Conservation (phyloP, 2,329 filamentous ascomycete species). For the Aureobasidium sp. region DNA sequence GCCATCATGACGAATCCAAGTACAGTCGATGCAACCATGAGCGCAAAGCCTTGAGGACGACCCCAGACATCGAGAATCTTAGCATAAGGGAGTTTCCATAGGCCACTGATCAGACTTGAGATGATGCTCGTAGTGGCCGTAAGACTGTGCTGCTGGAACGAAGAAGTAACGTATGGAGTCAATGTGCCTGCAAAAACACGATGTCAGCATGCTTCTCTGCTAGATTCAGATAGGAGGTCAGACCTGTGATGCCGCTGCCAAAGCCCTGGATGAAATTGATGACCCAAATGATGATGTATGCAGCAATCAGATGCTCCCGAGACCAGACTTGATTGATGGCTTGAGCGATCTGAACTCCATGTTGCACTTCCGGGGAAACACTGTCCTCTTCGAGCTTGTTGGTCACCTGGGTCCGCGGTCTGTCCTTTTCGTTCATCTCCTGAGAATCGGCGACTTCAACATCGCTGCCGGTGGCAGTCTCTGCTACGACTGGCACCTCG, state of each 20-base stretch:
- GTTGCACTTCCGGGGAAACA: conserved; percentile 22
- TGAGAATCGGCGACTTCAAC: conserved; percentile 1
- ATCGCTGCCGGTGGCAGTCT: conserved; percentile 9
- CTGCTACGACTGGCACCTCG: background rate
- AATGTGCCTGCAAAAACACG: conserved; percentile 18
- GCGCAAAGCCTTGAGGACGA: conserved; percentile 31
- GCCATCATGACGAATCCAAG: conserved; percentile 25
- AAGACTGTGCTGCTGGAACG: conserved; percentile 27
- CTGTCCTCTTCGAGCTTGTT: background rate
- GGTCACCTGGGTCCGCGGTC: background rate
- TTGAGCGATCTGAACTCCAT: conserved; percentile 32
- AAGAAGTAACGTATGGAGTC: conserved; percentile 34
- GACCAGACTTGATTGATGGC: conserved; percentile 35
- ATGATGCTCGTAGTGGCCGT: conserved; percentile 30
- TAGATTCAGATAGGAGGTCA: conserved; percentile 5
- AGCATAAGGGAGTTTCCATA: conserved; percentile 30
- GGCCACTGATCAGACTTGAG: conserved; percentile 29
- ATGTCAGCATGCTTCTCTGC: background rate
- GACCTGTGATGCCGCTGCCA: conserved; percentile 33
- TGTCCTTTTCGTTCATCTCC: conserved; percentile 2
- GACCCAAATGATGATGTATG: conserved; percentile 39
- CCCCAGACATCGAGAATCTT: conserved; percentile 36
- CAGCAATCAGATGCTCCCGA: conserved; percentile 29
- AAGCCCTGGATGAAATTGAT: conserved; percentile 44
- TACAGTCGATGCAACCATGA: conserved; percentile 24